These are phyloP conservation scores for Durio zibethinus DNA, from an alignment of 345 rosid species.

Conservation along the genomic window DNA sequence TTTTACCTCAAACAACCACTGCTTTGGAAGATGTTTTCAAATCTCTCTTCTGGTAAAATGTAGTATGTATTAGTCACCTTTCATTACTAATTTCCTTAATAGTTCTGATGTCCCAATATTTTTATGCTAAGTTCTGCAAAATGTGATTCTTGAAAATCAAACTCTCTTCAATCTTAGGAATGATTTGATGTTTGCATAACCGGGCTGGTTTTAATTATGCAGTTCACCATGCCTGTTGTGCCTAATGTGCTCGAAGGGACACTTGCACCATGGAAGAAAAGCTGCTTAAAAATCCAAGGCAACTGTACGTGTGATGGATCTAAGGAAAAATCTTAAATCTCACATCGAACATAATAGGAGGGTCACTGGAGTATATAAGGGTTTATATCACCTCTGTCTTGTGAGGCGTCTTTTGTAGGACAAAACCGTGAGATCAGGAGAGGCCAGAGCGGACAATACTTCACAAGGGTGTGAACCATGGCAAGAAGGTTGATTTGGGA, in stretches of 20 bases:
- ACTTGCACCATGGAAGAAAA: slow-evolving; percentile 83
- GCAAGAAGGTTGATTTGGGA: too few species aligned
- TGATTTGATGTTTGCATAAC: not conserved
- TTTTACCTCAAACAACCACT: slow-evolving; percentile 85
- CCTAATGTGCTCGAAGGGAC: slow-evolving; percentile 80
- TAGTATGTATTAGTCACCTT: slow-evolving; percentile 39
- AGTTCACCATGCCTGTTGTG: slow-evolving; percentile 94
- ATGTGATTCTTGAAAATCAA: not conserved
- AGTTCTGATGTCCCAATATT: not conserved
- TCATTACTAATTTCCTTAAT: not conserved
- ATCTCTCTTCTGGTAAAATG: slow-evolving; percentile 78
- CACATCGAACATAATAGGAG: too few species aligned
- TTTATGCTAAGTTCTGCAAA: not conserved
- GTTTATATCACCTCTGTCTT: too few species aligned
- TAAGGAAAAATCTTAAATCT: too few species aligned
- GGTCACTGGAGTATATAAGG: too few species aligned
- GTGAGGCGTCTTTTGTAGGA: too few species aligned
- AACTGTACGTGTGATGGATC: too few species aligned
- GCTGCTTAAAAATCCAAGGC: slow-evolving; percentile 76
- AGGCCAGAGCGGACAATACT: too few species aligned
- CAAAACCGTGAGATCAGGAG: too few species aligned
- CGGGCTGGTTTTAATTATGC: slow-evolving; percentile 28
- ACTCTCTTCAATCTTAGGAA: not conserved
- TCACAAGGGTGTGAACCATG: too few species aligned
- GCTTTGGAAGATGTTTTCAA: slow-evolving; percentile 80